These are phyloP conservation scores for Iodosphaeria phyllophila DNA, from an alignment of 2,329 filamentous ascomycete species.

Conservation along the genomic window DNA sequence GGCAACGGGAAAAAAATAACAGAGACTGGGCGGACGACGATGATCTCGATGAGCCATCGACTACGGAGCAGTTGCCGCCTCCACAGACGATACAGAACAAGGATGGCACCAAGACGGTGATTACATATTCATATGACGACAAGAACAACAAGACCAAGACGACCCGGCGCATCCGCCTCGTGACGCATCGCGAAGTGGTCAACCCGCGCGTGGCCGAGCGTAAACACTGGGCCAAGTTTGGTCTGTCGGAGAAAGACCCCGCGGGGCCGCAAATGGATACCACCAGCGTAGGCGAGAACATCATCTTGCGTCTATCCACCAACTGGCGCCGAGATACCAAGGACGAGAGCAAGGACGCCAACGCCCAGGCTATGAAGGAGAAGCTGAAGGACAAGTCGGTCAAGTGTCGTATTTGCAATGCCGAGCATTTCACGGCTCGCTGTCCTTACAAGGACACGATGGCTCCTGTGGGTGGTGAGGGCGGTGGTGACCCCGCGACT, in stretches of 20 bases:
- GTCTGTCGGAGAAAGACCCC: conserved; percentile 68
- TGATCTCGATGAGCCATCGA: conserved; percentile 55
- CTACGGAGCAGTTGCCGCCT: conserved; percentile 54
- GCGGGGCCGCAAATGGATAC: conserved; percentile 74
- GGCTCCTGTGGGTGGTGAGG: conserved; percentile 58
- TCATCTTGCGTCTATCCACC: conserved; percentile 79
- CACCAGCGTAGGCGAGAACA: conserved; percentile 91
- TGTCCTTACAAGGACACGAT: conserved; percentile 99
- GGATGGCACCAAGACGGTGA: conserved; percentile 92
- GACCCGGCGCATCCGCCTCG: conserved; percentile 85
- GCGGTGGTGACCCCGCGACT: conserved; percentile 32
- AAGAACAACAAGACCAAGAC: conserved; percentile 93
- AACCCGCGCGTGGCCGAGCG: conserved; percentile 95
- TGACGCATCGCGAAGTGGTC: conserved; percentile 77
- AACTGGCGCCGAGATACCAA: conserved; percentile 89
- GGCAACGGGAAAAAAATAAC: too few relatives aligned
- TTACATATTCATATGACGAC: conserved; percentile 81
- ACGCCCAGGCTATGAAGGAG: conserved; percentile 58
- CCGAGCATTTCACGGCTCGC: conserved; percentile 97
- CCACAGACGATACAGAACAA: conserved; percentile 89
- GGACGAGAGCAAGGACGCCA: conserved; percentile 56
- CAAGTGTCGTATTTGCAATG: conserved; percentile 97
- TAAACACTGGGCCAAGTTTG: conserved; percentile 86
- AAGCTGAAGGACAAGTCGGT: conserved; percentile 98
- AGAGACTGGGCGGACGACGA: conserved; percentile 92